Percentiles rank a stretch among this genome's conserved stretches.
phyloP scores from a whole-genome alignment of 2,329 filamentous ascomycete species.

The Fusarium foetens region DNA sequence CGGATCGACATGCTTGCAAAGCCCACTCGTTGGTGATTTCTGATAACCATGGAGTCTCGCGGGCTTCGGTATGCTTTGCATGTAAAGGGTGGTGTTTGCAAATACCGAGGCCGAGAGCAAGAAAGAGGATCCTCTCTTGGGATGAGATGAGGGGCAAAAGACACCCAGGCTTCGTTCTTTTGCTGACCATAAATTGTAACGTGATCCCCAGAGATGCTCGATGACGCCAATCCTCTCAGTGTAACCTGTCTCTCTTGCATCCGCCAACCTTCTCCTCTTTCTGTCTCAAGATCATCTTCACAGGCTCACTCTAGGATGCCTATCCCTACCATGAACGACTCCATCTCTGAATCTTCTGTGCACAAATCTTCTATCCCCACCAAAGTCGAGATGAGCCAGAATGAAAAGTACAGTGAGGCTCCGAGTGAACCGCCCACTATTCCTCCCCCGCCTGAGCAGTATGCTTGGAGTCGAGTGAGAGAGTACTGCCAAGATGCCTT shows the following conservation, averaged over 20 bases:
- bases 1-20: slow-evolving; percentile 19
- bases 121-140: slow-evolving; percentile 5
- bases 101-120: slow-evolving; percentile 23
- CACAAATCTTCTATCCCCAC: slow-evolving; percentile 46
- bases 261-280: slow-evolving; percentile 4
- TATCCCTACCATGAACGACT: slow-evolving; percentile 44
- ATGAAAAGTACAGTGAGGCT: slow-evolving; percentile 39
- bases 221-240: slow-evolving; percentile 24
- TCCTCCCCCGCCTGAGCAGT: slow-evolving; percentile 39
- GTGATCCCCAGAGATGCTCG: slow-evolving; percentile 34
- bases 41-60: background rate
- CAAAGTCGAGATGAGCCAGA: slow-evolving; percentile 48
- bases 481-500: slow-evolving; percentile 66
- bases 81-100: slow-evolving; percentile 4
- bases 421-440: slow-evolving; percentile 26
- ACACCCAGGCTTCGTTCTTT: background rate
- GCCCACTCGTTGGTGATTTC: slow-evolving; percentile 3
- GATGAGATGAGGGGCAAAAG: slow-evolving; percentile 24
- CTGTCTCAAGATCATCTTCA: background rate
- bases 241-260: slow-evolving; percentile 21
- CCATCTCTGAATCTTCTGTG: slow-evolving; percentile 49
- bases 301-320: slow-evolving; percentile 41
- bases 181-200: slow-evolving; percentile 42
- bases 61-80: slow-evolving; percentile 13
- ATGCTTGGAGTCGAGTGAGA: slow-evolving; percentile 64